Evolutionary conservation across 2,329 filamentous ascomycete genomes (phyloP).

Genomic region (Colletotrichum eremochloae): DNA sequence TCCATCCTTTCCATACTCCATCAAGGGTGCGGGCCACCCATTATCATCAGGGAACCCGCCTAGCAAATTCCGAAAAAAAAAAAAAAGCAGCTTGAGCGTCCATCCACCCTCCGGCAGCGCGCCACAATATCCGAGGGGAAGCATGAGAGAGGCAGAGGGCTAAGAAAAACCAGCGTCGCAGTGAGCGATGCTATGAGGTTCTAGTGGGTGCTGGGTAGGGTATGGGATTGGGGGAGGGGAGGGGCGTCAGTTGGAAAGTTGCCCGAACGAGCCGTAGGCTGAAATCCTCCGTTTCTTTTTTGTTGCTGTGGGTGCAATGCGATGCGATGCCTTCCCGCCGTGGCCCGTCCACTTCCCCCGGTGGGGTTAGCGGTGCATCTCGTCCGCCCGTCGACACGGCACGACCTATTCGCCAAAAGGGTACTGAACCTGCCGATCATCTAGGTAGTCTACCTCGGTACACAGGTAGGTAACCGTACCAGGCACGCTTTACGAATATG

Average conservation of each 20-base stretch:
- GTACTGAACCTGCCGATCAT: constrained; percentile 14
- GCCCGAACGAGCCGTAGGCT: constrained; percentile 63
- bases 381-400: background rate
- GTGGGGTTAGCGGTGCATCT: constrained; percentile 32
- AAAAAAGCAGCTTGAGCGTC: background rate
- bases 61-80: background rate
- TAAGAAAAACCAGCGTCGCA: constrained; percentile 35
- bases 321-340: constrained; percentile 18
- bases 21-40: background rate
- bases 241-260: constrained; percentile 51
- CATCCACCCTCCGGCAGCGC: no score
- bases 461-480: no score
- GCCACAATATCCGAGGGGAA: constrained; percentile 3
- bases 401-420: background rate
- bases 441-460: background rate
- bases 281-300: constrained; percentile 48
- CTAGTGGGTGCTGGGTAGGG: constrained; percentile 28
- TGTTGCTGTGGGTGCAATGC: background rate
- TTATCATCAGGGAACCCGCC: background rate
- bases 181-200: constrained; percentile 14
- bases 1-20: background rate
- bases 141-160: background rate
- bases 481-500: background rate
- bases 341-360: background rate
- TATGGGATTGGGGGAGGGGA: background rate